phyloP scores from a whole-genome alignment of 2,329 filamentous ascomycete species.

The Aspergillus aculeatinus region DNA sequence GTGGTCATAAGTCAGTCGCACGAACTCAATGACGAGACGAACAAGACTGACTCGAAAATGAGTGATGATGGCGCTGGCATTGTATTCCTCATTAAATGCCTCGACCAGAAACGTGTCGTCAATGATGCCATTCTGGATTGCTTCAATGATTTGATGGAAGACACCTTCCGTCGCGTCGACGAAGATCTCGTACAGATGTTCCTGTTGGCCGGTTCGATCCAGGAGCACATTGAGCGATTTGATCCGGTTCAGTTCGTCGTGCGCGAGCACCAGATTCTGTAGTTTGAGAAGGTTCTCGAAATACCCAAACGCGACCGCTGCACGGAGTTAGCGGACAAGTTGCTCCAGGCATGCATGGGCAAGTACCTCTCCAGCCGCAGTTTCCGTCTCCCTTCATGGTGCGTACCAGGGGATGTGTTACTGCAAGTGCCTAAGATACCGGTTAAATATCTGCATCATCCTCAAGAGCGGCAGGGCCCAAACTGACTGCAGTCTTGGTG shows the following conservation, averaged over 20 bases:
- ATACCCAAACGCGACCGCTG: conserved; percentile 90
- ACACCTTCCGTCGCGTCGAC: conserved; percentile 71
- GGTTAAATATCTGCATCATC: conserved; percentile 11
- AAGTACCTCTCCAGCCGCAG: conserved; percentile 94
- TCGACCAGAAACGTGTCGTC: conserved; percentile 58
- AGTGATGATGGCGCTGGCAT: conserved; percentile 77
- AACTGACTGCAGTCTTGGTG: conserved; percentile 74
- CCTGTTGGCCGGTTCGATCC: conserved; percentile 65
- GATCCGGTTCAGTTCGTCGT: conserved; percentile 70
- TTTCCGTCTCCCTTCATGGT: conserved; percentile 89
- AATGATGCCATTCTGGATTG: conserved; percentile 58
- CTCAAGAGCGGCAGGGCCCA: neutral
- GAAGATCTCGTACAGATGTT: conserved; percentile 77
- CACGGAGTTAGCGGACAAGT: conserved; percentile 13
- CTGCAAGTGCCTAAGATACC: conserved; percentile 68
- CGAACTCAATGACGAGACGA: conserved; percentile 14
- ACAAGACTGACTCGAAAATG: conserved; percentile 62
- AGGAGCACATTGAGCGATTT: conserved; percentile 70
- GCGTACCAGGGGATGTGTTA: conserved; percentile 83
- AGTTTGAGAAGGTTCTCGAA: conserved; percentile 78
- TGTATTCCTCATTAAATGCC: conserved; percentile 70
- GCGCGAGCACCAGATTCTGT: conserved; percentile 63
- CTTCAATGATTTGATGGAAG: conserved; percentile 61
- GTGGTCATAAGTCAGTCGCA: conserved; percentile 24
- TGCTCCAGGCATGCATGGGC: conserved; percentile 16